Evolutionary conservation across 2,329 filamentous ascomycete genomes (phyloP).

Genomic region (Trichoderma koningii): DNA sequence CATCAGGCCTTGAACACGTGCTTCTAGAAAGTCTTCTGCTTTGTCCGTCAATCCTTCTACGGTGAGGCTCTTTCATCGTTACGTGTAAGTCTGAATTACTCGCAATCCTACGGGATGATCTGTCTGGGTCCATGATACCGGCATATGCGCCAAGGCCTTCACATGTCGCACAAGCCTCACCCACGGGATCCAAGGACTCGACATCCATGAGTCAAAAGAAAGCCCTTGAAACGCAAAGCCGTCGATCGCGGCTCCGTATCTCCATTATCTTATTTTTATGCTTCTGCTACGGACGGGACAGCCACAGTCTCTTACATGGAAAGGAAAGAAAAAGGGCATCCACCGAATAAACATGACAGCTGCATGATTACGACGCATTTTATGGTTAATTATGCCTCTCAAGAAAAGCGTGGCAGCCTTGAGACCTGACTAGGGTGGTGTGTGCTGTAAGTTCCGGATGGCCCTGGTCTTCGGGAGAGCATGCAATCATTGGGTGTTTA

Average conservation of each 20-base stretch:
- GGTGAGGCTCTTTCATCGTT: not conserved
- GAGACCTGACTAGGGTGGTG: not conserved
- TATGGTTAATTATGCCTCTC: not conserved
- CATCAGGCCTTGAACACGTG: not conserved
- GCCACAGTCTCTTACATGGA: not conserved
- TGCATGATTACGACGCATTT: not conserved
- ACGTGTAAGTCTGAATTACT: not conserved
- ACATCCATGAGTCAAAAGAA: not conserved
- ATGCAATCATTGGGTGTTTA: not conserved
- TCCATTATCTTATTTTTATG: no score
- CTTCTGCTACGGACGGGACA: not conserved
- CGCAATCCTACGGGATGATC: not conserved
- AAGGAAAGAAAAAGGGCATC: not conserved
- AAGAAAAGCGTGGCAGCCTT: not conserved
- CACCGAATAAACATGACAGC: conserved; percentile 8
- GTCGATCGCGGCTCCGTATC: not conserved
- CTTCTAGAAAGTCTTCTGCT: not conserved
- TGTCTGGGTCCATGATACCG: not conserved
- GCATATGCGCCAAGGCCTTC: not conserved
- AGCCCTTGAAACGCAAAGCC: not conserved
- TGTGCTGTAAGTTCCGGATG: not conserved
- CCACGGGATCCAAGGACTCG: no score
- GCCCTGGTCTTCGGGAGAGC: no score
- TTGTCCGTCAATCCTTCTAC: not conserved
- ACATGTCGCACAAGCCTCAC: not conserved